Conservation (phyloP, 257 asterid species). For the Schizonepeta tenuifolia region DNA sequence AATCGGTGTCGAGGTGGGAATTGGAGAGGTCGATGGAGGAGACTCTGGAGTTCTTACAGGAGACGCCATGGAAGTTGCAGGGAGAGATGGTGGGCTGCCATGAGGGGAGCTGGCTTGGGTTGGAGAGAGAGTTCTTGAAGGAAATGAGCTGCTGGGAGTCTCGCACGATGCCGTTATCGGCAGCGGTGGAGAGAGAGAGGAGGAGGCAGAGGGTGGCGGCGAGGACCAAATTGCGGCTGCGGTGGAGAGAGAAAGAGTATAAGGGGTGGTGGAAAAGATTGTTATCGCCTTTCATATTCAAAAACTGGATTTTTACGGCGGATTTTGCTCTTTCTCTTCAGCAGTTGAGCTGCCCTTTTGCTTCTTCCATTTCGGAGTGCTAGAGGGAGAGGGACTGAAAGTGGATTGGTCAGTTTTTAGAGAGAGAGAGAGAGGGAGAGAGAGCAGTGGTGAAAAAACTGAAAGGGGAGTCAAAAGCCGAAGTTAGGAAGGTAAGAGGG, state of each 20-base stretch:
- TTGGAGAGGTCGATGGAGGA: slow-evolving; percentile 68
- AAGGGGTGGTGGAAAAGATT: slow-evolving; percentile 38
- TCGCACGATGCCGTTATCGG: slow-evolving; percentile 25
- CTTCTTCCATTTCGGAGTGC: slow-evolving; percentile 57
- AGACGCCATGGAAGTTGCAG: slow-evolving; percentile 71
- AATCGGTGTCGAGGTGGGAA: slow-evolving; percentile 50
- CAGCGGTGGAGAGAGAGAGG: slow-evolving; percentile 26
- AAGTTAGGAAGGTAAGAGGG: slow-evolving; percentile 46
- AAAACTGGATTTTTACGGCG: slow-evolving; percentile 36
- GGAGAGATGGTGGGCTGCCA: slow-evolving; percentile 65
- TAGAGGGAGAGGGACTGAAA: slow-evolving; percentile 29
- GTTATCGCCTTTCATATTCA: slow-evolving; percentile 50
- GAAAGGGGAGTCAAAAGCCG: slow-evolving; percentile 54
- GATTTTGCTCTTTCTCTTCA: slow-evolving; percentile 7
- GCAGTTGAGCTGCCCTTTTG: slow-evolving; percentile 42
- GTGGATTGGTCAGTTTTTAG: slow-evolving; percentile 23
- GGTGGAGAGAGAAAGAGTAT: slow-evolving; percentile 12
- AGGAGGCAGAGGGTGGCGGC: background rate
- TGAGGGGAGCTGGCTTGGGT: slow-evolving; percentile 48
- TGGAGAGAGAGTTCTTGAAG: slow-evolving; percentile 64
- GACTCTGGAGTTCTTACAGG: slow-evolving; percentile 58
- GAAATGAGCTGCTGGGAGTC: slow-evolving; percentile 70
- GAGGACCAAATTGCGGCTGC: background rate
- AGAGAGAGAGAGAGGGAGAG: slow-evolving; percentile 25
- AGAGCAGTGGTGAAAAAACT: slow-evolving; percentile 34